Base-by-base conservation (phyloP, 176 grass and related monocot species). In the Carex cristatella region DNA sequence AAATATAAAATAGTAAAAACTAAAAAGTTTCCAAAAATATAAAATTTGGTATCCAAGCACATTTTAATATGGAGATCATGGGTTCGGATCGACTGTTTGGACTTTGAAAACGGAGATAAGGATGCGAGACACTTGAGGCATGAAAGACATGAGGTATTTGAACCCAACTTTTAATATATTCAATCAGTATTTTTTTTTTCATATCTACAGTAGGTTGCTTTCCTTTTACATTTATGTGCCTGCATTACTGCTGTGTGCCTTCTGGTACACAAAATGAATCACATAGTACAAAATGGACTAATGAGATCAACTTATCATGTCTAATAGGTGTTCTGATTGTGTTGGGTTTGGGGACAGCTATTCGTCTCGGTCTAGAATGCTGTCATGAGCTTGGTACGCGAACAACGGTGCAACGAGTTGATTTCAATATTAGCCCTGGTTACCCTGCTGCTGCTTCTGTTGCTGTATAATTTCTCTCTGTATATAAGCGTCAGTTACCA, bases 371-470 rank as follows among this genome's bases (percentile, higher is more conserved):
- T 11, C 87, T 99, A 1, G 96, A 95, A 89, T 99, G 96, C 84
- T 99, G 96, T 64, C 96, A 92, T 30, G 90, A 95, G 53, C 89
- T 85, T 79, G 88, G 90, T 79, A 86, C 93, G 3, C 84, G 88
- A 68, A 95, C 92, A 90, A 92, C 84, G 58, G 87, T 92, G n/a
- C 90, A 87, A 48, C 87, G 87, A 79, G 71, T 90, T 72, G 90
- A 94, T n/a, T 86, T 86, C 70, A 86, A 84, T 83, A 71, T 89
- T 4, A 83, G 89, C 31, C 83, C 85, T 54, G 85, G 88, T 16
- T 95, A 99, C 71, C 91, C 93, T 88, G 93, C 93, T 35, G 88
- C 90, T 19, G 96, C 95, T 81, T 95, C 93, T 88, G 93, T 91
- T 35, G 88, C 90, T 19, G 96, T 99, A 83, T 95, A 92, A 80